Conservation (phyloP, 805 yeast species). For the Wickerhamomyces canadensis region DNA sequence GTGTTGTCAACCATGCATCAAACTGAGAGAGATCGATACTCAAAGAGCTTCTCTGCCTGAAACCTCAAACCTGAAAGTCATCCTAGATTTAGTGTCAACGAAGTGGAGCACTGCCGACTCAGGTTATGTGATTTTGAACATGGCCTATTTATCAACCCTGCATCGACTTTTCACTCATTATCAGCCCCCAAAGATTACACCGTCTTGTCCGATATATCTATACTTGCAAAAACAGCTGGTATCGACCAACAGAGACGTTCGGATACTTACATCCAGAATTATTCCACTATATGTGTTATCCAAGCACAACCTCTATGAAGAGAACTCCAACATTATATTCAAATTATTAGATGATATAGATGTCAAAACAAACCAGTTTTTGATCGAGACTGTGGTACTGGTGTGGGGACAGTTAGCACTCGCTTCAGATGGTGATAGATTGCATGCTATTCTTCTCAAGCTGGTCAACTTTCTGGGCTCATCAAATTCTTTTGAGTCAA, state of each 20-base stretch:
- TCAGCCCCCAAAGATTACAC: conserved; percentile 38
- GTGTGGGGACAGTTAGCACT: conserved; percentile 64
- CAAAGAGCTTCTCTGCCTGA: too few relatives aligned
- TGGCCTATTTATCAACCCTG: conserved; percentile 40
- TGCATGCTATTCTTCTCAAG: conserved; percentile 59
- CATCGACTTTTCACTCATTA: conserved; percentile 47
- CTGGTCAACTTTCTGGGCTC: conserved; percentile 65
- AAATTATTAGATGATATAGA: conserved; percentile 36
- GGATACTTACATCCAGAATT: conserved; percentile 46
- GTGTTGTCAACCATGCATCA: neutral
- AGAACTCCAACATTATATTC: conserved; percentile 40
- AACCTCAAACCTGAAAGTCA: neutral
- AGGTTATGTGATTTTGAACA: conserved; percentile 27
- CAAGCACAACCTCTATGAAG: conserved; percentile 34
- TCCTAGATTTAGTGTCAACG: neutral
- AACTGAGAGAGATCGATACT: too few relatives aligned
- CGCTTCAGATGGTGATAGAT: conserved; percentile 58
- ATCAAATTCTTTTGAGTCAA: conserved; percentile 55
- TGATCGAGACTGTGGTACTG: conserved; percentile 54
- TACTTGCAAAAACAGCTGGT: conserved; percentile 36
- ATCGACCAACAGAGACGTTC: conserved; percentile 45
- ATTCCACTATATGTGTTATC: conserved; percentile 45
- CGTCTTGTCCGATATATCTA: conserved; percentile 28
- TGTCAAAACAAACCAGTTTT: conserved; percentile 30
- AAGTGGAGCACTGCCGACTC: neutral